Evolutionary conservation across 2,329 filamentous ascomycete genomes (phyloP).

Genomic region (Fusarium avenaceum): DNA sequence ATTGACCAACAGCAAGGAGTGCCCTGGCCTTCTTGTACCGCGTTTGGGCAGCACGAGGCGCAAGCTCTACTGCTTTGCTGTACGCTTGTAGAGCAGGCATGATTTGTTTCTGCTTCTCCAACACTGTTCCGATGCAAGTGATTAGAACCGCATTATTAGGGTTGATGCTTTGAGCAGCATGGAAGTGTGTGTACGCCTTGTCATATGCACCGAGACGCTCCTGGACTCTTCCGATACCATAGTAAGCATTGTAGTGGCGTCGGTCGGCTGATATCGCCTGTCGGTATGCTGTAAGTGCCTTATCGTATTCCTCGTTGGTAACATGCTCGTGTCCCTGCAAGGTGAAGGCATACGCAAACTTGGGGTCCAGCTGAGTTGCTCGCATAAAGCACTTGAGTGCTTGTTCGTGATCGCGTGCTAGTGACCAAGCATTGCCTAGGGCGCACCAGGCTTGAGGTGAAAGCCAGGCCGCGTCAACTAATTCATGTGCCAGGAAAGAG

Average conservation of each 20-base stretch:
- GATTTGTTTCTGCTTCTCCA: slow-evolving; percentile 89
- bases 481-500: slow-evolving; percentile 90
- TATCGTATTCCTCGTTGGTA: slow-evolving; percentile 96
- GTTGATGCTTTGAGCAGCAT: slow-evolving; percentile 89
- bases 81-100: slow-evolving; percentile 85
- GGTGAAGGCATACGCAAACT: slow-evolving; percentile 95
- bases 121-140: slow-evolving; percentile 89
- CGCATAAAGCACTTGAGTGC: slow-evolving; percentile 94
- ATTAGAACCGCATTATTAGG: slow-evolving; percentile 93
- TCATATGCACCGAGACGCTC: slow-evolving; percentile 92
- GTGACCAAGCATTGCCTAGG: slow-evolving; percentile 92
- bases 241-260: slow-evolving; percentile 98
- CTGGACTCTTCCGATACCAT: slow-evolving; percentile 85
- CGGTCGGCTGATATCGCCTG: slow-evolving; percentile 87
- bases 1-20: slow-evolving; percentile 79
- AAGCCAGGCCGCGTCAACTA: slow-evolving; percentile 87
- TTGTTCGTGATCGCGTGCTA: slow-evolving; percentile 93
- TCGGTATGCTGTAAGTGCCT: slow-evolving; percentile 88
- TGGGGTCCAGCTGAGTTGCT: slow-evolving; percentile 89
- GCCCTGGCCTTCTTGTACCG: slow-evolving; percentile 94
- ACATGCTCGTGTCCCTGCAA: slow-evolving; percentile 97
- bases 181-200: slow-evolving; percentile 91
- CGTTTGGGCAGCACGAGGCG: slow-evolving; percentile 84
- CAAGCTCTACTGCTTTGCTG: slow-evolving; percentile 82
- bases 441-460: slow-evolving; percentile 97